These are phyloP conservation scores for Phialocephala sp. DNA, from an alignment of 2,329 filamentous ascomycete species.

Conservation along the genomic window DNA sequence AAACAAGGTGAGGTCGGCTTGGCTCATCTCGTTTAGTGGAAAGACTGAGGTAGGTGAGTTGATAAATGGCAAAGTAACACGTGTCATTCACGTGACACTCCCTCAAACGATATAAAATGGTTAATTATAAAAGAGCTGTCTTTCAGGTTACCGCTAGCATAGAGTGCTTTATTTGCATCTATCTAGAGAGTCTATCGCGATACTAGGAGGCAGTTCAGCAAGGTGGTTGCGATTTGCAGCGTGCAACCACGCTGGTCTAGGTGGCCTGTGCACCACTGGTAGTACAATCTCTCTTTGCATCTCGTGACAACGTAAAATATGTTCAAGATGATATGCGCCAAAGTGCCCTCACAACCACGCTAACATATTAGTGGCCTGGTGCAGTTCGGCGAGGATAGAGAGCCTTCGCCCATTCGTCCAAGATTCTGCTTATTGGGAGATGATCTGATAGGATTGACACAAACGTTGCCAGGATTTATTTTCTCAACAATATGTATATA, in stretches of 20 bases:
- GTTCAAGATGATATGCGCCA: too few species aligned
- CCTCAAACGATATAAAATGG: not conserved
- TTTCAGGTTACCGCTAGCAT: not conserved
- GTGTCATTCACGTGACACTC: not conserved
- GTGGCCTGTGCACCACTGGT: not conserved
- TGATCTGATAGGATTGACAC: too few species aligned
- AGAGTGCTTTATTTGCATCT: not conserved
- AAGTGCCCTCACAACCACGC: too few species aligned
- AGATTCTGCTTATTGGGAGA: too few species aligned
- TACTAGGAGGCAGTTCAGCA: not conserved
- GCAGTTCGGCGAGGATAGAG: too few species aligned
- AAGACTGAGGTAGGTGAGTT: not conserved
- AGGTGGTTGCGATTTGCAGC: not conserved
- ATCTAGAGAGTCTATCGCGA: not conserved
- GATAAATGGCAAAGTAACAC: not conserved
- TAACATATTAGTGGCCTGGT: too few species aligned
- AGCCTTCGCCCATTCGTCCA: too few species aligned
- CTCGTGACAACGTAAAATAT: too few species aligned
- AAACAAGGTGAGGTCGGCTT: not conserved
- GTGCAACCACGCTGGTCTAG: not conserved
- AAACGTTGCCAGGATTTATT: too few species aligned
- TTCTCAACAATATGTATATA: too few species aligned
- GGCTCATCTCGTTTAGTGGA: not conserved
- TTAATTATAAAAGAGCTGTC: not conserved
- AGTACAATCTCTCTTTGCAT: too few species aligned